Evolutionary conservation across 225 moss, liverwort and hornwort genomes (phyloP), one percentile per base, ranked within the genome.

Genomic region (Straminergon stramineum): DNA sequence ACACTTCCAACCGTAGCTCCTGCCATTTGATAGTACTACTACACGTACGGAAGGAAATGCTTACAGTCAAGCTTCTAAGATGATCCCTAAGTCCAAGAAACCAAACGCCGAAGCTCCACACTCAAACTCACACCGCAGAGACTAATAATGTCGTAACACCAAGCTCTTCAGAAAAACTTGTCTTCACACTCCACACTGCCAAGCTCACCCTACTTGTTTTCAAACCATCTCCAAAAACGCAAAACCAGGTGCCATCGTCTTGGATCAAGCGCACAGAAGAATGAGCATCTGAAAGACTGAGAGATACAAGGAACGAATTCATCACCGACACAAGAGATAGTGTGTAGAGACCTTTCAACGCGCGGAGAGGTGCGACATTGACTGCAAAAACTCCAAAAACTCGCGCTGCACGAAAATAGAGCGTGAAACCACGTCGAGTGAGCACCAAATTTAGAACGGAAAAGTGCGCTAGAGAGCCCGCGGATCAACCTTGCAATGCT

Each of bases 361-460:
- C 62, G 41, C 79, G 65, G 60, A 68, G 90, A 27, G 53, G 86
- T 86, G 85, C 91, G 75, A 86, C 93, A 93, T 90, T 93, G 93
- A 80, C 87, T 75, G 84, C 89, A 75, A 83, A 51, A 52, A 41
- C 79, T 75, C 69, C 51, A 34, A 45, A 37, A 43, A n/a, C 75
- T 80, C 75, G 56, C 26, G 56, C 85, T 39, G 30, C 73, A 60
- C 87, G 34, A 48, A 48, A 84, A 87, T 84, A 52, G 86, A 86
- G 80, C 17, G 30, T 65, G 82, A 32, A 86, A 90, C 90, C 88
- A 86, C 86, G 91, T 86, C 86, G 69, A 88, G 56, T 52, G 68
- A 70, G 63, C 75, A 64, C 93, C 91, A 93, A 93, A 91, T 93
- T 93, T 91, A 91, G 93, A 88, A 86, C 56, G 63, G 85, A 65